Base-by-base conservation (phyloP, 371 early-diverging fungal species). In the Saksenaea oblongispora region DNA sequence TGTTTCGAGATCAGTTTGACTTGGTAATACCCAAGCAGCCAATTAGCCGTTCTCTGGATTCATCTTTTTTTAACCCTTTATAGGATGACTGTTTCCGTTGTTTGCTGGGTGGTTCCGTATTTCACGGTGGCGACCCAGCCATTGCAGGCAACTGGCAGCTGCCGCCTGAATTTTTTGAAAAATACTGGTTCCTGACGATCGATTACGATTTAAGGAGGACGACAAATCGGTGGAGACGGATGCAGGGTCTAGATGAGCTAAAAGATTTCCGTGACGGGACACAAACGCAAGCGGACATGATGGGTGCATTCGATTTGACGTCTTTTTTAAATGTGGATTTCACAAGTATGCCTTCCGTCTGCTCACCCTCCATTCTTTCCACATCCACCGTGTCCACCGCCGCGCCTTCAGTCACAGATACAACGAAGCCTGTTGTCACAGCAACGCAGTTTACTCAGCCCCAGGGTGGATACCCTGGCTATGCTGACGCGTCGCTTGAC, bases 61-160 rank as follows among this genome's bases (percentile, higher is more conserved):
- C 2, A 47, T 24, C 51, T 10, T 47, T 22, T 47, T 47, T 47
- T 10, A 3, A n/a, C 24, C 22, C 22, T 3, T n/a, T 22, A 3
- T 47, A 47, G 51, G 87, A 87, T 36, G 87, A 85, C 17, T 83
- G 85, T 36, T 82, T 83, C 64, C 74, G 80, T 22, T 67, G 80
- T 34, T 61, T 87, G n/a, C 63, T 87, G 14, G 74, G 66, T 3
- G 72, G 72, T 14, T 80, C 87, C 0, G 78, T 79, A 0, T 84
- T 85, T 57, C 87, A 87, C 59, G 82, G 82, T 39, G 83, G 84
- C 14, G 84, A 84, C 51, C 87, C 87, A 10, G 73, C 81, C 4
- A 69, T 83, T 53, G 79, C 85, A 10, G 76, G 73, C 53, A 84
- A 78, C 54, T 87, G 87, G 87, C 76, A 87, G 51, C 68, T 87